phyloP scores from a whole-genome alignment of 176 grass and related monocot species.

The Aegilops sharonensis region DNA sequence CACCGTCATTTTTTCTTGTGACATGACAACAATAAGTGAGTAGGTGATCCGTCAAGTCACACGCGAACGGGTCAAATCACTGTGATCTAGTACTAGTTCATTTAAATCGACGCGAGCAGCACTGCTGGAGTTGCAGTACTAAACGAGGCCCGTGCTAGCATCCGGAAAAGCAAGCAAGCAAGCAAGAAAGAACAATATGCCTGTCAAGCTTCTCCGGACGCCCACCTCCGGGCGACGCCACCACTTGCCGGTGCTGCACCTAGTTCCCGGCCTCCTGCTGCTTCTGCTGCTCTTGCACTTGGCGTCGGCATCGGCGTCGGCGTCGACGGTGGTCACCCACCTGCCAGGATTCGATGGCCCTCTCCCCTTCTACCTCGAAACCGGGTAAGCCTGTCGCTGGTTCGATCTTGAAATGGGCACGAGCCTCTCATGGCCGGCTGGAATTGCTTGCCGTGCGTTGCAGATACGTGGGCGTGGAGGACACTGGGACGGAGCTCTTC shows the following conservation, averaged over 20 bases:
- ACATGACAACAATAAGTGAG: neutral
- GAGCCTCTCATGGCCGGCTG: no score
- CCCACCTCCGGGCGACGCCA: neutral
- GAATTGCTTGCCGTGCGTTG: neutral
- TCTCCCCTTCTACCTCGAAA: neutral
- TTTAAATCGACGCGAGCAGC: no score
- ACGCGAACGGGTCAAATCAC: neutral
- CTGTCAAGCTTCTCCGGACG: neutral
- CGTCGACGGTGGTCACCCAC: neutral
- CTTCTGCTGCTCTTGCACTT: neutral
- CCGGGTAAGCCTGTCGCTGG: neutral
- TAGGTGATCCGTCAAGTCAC: neutral
- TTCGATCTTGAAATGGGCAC: no score
- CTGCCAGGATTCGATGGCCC: slow-evolving; percentile 3
- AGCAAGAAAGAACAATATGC: neutral
- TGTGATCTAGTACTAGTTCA: neutral
- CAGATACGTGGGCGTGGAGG: neutral
- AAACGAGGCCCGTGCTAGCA: neutral
- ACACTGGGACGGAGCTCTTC: neutral
- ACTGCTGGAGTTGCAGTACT: no score
- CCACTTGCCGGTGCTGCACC: neutral
- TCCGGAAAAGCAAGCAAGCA: neutral
- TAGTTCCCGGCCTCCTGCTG: neutral
- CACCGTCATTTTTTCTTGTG: neutral
- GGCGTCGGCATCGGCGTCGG: no score